Conservation (phyloP, 2,329 filamentous ascomycete species). For the Zymoseptoria brevis region DNA sequence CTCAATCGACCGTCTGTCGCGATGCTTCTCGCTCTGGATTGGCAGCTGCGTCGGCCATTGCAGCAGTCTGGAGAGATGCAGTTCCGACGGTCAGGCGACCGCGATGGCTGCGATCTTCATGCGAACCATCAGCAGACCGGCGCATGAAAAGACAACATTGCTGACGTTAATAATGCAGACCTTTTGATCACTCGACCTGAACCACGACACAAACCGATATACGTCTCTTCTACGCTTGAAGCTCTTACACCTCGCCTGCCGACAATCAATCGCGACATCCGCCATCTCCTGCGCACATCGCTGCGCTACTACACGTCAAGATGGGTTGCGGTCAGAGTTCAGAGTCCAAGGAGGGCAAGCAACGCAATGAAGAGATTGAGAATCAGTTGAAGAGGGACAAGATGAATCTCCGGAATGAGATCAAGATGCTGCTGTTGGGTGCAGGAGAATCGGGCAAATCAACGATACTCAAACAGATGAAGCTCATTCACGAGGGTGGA, state of each 20-base stretch:
- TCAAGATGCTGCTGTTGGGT: slow-evolving; percentile 98
- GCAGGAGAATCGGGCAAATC: slow-evolving; percentile 97
- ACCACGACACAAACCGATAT: neutral
- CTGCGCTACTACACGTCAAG: slow-evolving; percentile 43
- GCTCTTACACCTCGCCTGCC: neutral
- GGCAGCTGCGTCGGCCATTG: neutral
- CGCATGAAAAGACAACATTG: neutral
- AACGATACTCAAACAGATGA: slow-evolving; percentile 95
- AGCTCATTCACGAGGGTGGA: slow-evolving; percentile 97
- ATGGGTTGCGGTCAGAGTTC: slow-evolving; percentile 99
- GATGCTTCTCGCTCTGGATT: neutral
- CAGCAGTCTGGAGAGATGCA: neutral
- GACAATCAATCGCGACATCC: neutral
- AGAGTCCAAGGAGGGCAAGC: slow-evolving; percentile 99
- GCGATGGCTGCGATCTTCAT: neutral
- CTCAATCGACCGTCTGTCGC: neutral
- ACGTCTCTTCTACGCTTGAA: neutral
- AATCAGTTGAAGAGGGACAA: slow-evolving; percentile 98
- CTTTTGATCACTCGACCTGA: neutral
- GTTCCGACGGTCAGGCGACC: neutral
- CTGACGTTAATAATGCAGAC: neutral
- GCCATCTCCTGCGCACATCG: slow-evolving; percentile 6
- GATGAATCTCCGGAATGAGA: slow-evolving; percentile 98
- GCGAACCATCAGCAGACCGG: neutral
- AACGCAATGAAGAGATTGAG: slow-evolving; percentile 99